These are phyloP conservation scores for Aegilops tauschii DNA, from an alignment of 176 grass and related monocot species.

Conservation along the genomic window DNA sequence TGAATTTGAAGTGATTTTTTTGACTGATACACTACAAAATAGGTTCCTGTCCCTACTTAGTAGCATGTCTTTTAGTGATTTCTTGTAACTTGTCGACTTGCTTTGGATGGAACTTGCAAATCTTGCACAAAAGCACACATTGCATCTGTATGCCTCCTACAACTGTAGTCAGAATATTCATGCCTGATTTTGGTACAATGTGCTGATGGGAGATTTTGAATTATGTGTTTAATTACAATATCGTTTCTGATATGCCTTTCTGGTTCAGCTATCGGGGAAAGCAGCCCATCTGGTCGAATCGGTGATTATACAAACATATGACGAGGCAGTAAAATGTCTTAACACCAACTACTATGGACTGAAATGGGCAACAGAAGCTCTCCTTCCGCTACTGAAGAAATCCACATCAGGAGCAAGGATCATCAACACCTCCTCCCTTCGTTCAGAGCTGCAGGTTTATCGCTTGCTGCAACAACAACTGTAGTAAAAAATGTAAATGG, in stretches of 20 bases:
- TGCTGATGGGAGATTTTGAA: not conserved
- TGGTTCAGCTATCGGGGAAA: slow-evolving; percentile 61
- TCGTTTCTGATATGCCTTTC: not conserved
- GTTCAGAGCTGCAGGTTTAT: slow-evolving; percentile 54
- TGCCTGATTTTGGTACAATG: not conserved
- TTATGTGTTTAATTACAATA: not conserved
- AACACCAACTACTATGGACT: slow-evolving; percentile 60
- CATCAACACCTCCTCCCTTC: slow-evolving; percentile 62
- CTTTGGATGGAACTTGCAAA: too few species aligned
- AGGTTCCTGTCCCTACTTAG: too few species aligned
- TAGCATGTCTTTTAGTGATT: too few species aligned
- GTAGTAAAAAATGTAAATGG: too few species aligned
- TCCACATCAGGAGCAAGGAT: slow-evolving; percentile 67
- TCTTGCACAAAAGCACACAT: too few species aligned
- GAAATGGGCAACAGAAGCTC: slow-evolving; percentile 64
- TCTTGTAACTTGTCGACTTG: too few species aligned
- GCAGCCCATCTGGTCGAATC: slow-evolving; percentile 49
- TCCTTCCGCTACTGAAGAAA: slow-evolving; percentile 61
- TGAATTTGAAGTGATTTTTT: too few species aligned
- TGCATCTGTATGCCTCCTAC: too few species aligned
- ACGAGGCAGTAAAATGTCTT: slow-evolving; percentile 34
- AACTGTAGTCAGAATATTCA: too few species aligned
- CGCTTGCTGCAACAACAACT: too few species aligned
- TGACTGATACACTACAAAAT: too few species aligned
- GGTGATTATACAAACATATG: slow-evolving; percentile 38